Base-by-base conservation (phyloP, 1,284 basidiomycete genomes). In the Apiotrichum porosum region DNA sequence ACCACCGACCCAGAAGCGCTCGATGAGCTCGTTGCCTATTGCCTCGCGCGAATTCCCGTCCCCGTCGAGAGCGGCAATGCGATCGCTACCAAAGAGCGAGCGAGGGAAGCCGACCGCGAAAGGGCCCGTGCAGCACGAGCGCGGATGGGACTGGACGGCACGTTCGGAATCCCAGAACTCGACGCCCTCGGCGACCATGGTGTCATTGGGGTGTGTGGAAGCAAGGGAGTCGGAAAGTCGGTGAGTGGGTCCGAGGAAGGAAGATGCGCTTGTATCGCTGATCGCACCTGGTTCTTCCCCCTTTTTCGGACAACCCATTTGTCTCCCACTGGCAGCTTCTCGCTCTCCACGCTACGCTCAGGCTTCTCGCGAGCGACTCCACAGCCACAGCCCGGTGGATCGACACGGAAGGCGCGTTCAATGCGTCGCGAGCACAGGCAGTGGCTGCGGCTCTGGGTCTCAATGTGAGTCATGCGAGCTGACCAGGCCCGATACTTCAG, bases 381-480 rank as follows among this genome's bases (percentile, higher is more conserved):
- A 35, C 38, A 1, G 60, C 58, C 0, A 56, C 54, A 0, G 69
- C 68, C 17, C 54, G 48, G 22, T 73, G 71, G 71, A 50, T 73
- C 21, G 71, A 73, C 42, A 67, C 68, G 0, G 65, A 70, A 9
- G 69, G 66, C 4, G 58, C 61, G 2, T 71, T 73, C 52, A 55
- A 56, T 18, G 57, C 69, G 0, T 44, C 59, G 5, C 47, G 71
- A 19, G 68, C 69, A 4, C 50, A 52, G 18, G 47, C 50, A 6
- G 54, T 71, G 0, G 50, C 71, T 3, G 52, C 15, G 3, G 35
- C 17, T 1, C 40, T 49, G 5, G 52, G 52, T 9, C 47, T 61
- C 4, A 48, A 61, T 17, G 73, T 71, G 43, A 52, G 68, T 42
- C 28, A 28, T 37, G 12, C n/a, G 4, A 37, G 24, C 34, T 47